Evolutionary conservation across 31 red algal species (phyloP).

Genomic region (Odonthalia washingtoniensis): DNA sequence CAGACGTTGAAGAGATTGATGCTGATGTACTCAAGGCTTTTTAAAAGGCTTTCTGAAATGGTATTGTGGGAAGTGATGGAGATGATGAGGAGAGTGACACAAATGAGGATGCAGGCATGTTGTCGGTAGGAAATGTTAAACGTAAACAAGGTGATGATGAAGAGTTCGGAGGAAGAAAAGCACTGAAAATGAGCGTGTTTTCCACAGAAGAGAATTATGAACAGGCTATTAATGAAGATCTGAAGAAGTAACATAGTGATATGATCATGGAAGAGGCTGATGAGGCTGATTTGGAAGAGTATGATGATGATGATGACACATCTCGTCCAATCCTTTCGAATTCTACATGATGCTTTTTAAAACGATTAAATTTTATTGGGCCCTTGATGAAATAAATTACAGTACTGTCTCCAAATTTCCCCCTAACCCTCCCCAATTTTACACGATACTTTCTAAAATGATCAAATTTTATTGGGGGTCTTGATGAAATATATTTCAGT

Average conservation of each 20-base stretch:
- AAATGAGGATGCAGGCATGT: background rate
- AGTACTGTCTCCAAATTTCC: no score
- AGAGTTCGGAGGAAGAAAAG: background rate
- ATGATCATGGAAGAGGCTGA: no score
- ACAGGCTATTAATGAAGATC: constrained; percentile 34
- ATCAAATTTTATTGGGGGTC: no score
- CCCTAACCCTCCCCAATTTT: no score
- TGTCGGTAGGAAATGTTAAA: background rate
- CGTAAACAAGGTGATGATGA: background rate
- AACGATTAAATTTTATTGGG: no score
- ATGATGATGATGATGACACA: no score
- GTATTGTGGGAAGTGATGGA: constrained; percentile 10
- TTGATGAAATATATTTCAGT: no score
- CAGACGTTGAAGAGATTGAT: constrained; percentile 45
- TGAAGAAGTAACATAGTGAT: background rate
- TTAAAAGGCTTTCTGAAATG: constrained; percentile 49
- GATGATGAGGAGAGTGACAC: background rate
- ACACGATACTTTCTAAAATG: no score
- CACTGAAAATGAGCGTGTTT: constrained; percentile 33
- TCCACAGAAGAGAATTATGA: constrained; percentile 51
- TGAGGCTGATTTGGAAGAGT: no score
- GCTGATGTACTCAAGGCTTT: constrained; percentile 41
- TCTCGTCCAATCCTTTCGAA: no score
- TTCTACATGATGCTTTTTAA: no score
- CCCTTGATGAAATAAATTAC: no score